Base-by-base conservation (phyloP, 2,329 filamentous ascomycete species). In the Scortechinia acanthostroma region DNA sequence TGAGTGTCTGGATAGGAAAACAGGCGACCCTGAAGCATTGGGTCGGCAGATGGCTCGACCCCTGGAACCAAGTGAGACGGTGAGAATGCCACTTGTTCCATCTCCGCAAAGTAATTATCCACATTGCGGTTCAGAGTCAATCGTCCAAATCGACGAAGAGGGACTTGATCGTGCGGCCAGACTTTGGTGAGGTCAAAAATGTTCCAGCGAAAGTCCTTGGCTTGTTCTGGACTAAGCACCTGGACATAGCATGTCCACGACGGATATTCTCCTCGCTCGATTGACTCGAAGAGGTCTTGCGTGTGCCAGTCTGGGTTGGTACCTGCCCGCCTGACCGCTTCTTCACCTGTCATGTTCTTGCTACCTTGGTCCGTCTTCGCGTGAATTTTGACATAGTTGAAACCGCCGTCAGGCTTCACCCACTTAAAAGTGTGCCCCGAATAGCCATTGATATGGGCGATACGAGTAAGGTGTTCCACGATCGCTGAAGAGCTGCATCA, bases 81-180 rank as follows among this genome's bases (percentile, higher is more conserved):
- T 0, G 70, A 76, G 50, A 81, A 81, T 0, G 74, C 70, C 0
- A 73, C 71, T 55, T 81, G 76, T 50, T 81, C 76, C 42, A 76
- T 68, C 47, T 82, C 74, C 14, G 66, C 64, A 52, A 75, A 74
- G 62, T 74, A 44, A 19, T 44, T 44, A 4, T 16, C 4, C 15
- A 25, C 64, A 48, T 77, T 78, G 43, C 61, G 60, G 51, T 76
- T 71, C 10, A 80, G 56, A 0, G 66, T 70, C 51, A 80, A 58
- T 37, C 64, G 64, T 15, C 76, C 76, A 25, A 80, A 62, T 6
- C 61, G 59, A 2, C 62, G 58, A 40, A 76, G 53, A 0, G 74
- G 73, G 48, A 68, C 74, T 20, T 74, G 63, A 21, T 61, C 57
- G 30, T 74, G 65, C 0, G 74, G 69, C 74, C 73, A 77, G 22